A percentile compares a stretch with the other conserved stretches of the same genome.
Evolutionary conservation across 2,329 filamentous ascomycete genomes (phyloP).

Genomic region (Aureobasidium sp.): DNA sequence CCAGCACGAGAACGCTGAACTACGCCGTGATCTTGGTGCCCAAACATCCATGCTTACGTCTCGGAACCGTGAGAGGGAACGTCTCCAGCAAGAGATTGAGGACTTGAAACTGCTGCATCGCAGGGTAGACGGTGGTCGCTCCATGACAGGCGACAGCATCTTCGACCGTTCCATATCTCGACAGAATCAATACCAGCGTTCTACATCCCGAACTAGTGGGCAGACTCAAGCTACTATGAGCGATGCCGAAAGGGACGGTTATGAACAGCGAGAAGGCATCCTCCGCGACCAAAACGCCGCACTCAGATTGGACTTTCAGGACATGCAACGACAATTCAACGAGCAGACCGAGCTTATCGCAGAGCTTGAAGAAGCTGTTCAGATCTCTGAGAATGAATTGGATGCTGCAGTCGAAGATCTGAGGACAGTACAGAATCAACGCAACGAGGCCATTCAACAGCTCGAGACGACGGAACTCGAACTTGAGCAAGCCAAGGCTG

Average conservation of each 20-base stretch:
- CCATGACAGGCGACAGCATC: constrained; percentile 73
- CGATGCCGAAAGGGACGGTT: constrained; percentile 75
- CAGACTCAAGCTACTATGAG: constrained; percentile 59
- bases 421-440: constrained; percentile 69
- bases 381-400: constrained; percentile 71
- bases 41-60: constrained; percentile 98
- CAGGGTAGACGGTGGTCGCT: constrained; percentile 55
- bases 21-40: constrained; percentile 85
- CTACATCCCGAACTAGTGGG: constrained; percentile 67
- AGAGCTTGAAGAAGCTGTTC: constrained; percentile 58
- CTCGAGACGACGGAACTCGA: constrained; percentile 57
- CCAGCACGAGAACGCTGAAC: constrained; percentile 84
- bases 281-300: constrained; percentile 81
- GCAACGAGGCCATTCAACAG: constrained; percentile 74
- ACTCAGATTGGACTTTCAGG: constrained; percentile 82
- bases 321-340: constrained; percentile 75
- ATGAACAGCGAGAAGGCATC: constrained; percentile 76
- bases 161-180: constrained; percentile 91
- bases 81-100: constrained; percentile 93
- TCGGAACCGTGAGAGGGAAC: constrained; percentile 87
- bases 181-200: constrained; percentile 57
- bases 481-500: constrained; percentile 49
- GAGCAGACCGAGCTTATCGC: constrained; percentile 75
- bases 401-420: constrained; percentile 74
- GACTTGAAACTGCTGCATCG: constrained; percentile 85